phyloP scores from a whole-genome alignment of 768 basidiomycete species.

The Suillus discolor region DNA sequence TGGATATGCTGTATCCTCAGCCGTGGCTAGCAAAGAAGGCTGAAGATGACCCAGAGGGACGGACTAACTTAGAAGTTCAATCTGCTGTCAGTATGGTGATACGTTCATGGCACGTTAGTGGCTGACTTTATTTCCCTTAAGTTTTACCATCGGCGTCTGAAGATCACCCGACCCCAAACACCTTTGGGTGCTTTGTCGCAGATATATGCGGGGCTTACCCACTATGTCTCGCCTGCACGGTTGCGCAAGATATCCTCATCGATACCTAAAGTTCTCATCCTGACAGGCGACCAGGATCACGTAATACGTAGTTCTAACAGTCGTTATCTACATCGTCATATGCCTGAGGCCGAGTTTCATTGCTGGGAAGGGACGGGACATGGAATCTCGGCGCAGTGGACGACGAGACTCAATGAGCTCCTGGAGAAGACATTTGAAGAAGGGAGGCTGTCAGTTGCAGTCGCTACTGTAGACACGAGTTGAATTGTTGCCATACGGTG shows the following conservation, averaged over 20 bases:
- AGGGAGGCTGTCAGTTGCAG: conserved; percentile 33
- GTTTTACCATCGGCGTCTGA: conserved; percentile 48
- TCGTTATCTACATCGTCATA: conserved; percentile 49
- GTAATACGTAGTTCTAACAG: conserved; percentile 58
- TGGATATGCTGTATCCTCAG: conserved; percentile 61
- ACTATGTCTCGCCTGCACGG: conserved; percentile 53
- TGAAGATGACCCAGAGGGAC: conserved; percentile 53
- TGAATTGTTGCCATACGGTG: background rate
- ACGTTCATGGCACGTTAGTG: background rate
- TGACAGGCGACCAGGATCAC: conserved; percentile 71
- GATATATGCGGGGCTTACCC: conserved; percentile 67
- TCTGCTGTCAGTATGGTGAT: conserved; percentile 42
- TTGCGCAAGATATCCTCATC: conserved; percentile 50
- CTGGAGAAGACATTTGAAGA: conserved; percentile 60
- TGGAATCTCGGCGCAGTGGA: conserved; percentile 53
- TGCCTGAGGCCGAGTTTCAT: conserved; percentile 60
- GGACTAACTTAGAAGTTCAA: conserved; percentile 68
- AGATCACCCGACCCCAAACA: conserved; percentile 58
- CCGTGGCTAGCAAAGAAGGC: conserved; percentile 62
- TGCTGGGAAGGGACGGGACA: conserved; percentile 68
- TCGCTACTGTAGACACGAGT: background rate
- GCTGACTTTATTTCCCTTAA: conserved; percentile 26
- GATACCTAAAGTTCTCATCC: conserved; percentile 65
- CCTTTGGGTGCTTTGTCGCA: conserved; percentile 70
- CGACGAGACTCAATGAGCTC: conserved; percentile 52